phyloP scores from a whole-genome alignment of 1,284 basidiomycete genomes.

The Macrocystidia cucumis region DNA sequence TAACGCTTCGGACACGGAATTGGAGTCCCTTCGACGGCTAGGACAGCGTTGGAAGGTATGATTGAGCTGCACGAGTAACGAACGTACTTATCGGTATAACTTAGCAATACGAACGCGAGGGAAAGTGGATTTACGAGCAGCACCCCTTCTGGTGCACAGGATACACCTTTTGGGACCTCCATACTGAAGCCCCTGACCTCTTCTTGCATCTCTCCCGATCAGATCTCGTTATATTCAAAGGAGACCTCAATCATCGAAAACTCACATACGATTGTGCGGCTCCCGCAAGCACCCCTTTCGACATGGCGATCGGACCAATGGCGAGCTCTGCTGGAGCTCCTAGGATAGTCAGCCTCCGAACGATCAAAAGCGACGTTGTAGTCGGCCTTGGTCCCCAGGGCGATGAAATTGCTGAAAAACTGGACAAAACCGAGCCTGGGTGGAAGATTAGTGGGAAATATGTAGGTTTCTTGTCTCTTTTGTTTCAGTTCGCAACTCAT shows the following conservation, averaged over 20 bases:
- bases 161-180: conserved; percentile 93
- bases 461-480: conserved; percentile 37
- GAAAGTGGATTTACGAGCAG: conserved; percentile 93
- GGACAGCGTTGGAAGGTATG: conserved; percentile 87
- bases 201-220: conserved; percentile 90
- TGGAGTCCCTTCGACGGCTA: conserved; percentile 76
- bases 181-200: conserved; percentile 86
- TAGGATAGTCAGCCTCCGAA: conserved; percentile 77
- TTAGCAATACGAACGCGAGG: conserved; percentile 88
- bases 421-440: conserved; percentile 86
- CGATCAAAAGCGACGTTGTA: conserved; percentile 84
- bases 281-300: conserved; percentile 86
- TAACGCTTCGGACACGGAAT: conserved; percentile 70
- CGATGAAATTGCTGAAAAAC: conserved; percentile 67
- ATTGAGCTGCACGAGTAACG: neutral
- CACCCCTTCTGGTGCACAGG: conserved; percentile 97
- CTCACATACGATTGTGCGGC: conserved; percentile 92
- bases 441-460: conserved; percentile 99
- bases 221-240: conserved; percentile 95
- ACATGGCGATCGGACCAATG: conserved; percentile 90
- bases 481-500: conserved; percentile 8
- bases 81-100: conserved; percentile 1
- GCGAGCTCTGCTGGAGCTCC: conserved; percentile 87
- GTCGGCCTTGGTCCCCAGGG: conserved; percentile 66
- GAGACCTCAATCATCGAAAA: conserved; percentile 90